Conservation (phyloP, 768 basidiomycete genomes). For the Phanerochaete carnosa region DNA sequence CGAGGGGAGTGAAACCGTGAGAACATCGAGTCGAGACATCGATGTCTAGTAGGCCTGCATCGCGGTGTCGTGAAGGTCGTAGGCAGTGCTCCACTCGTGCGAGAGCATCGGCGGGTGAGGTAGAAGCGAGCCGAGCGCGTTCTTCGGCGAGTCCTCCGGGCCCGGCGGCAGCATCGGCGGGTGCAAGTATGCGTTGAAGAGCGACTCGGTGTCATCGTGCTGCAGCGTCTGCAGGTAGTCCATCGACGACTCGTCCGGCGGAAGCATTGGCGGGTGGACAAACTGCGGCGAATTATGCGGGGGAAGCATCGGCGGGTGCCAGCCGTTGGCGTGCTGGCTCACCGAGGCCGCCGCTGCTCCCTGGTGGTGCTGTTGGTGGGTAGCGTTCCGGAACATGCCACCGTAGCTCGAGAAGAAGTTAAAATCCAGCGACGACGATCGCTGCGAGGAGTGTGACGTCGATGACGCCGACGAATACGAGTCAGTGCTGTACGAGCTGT, state of each 20-base stretch:
- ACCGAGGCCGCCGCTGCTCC: background rate
- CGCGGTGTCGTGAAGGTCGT: constrained; percentile 29
- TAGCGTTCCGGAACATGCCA: constrained; percentile 25
- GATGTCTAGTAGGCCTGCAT: constrained; percentile 32
- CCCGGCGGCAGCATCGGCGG: constrained; percentile 50
- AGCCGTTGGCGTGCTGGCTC: constrained; percentile 33
- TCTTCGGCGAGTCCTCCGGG: constrained; percentile 32
- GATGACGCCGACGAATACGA: constrained; percentile 52
- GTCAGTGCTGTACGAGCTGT: constrained; percentile 58
- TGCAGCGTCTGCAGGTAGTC: constrained; percentile 65
- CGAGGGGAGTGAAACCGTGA: constrained; percentile 2
- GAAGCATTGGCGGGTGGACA: constrained; percentile 71
- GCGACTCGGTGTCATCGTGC: constrained; percentile 58
- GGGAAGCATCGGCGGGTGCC: constrained; percentile 76
- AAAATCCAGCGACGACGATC: constrained; percentile 63
- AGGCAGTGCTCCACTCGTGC: constrained; percentile 27
- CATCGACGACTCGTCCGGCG: constrained; percentile 62
- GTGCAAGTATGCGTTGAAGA: constrained; percentile 52
- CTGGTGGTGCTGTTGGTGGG: background rate
- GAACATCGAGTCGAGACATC: constrained; percentile 10
- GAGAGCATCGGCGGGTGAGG: constrained; percentile 36
- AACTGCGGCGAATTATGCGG: constrained; percentile 53
- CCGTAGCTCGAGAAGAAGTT: constrained; percentile 40
- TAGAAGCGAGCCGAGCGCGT: constrained; percentile 20
- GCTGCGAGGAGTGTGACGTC: constrained; percentile 50